Conservation (phyloP, 1,284 basidiomycete species). For the Puccinia coronata region DNA sequence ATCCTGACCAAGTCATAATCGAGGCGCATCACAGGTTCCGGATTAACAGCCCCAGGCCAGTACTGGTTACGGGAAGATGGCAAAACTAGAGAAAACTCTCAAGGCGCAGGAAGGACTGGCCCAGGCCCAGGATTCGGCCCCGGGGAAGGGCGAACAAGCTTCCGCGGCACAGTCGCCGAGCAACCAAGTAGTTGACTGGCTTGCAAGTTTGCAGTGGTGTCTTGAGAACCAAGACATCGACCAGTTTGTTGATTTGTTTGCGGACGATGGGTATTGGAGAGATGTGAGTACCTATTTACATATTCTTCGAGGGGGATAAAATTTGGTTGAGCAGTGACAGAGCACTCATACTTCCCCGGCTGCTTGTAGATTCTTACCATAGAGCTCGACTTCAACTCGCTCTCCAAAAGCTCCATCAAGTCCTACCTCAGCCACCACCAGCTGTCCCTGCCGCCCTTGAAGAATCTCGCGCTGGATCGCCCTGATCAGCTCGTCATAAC, state of each 20-base stretch:
- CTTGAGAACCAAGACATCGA: slow-evolving; percentile 60
- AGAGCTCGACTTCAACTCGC: slow-evolving; percentile 41
- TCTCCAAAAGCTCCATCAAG: slow-evolving; percentile 33
- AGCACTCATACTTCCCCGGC: background rate
- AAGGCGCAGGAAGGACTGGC: no score
- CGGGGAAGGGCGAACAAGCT: no score
- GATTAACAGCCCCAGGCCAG: no score
- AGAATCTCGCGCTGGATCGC: slow-evolving; percentile 22
- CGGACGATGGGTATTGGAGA: slow-evolving; percentile 65
- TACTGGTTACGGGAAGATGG: no score
- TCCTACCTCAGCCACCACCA: slow-evolving; percentile 19
- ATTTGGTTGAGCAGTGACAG: background rate
- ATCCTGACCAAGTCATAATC: no score
- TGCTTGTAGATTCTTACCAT: slow-evolving; percentile 33
- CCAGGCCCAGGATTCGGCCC: no score
- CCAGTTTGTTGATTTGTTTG: slow-evolving; percentile 60
- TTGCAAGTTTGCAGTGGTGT: slow-evolving; percentile 61
- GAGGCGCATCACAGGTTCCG: no score
- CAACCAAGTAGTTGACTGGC: slow-evolving; percentile 61
- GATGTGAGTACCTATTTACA: slow-evolving; percentile 61
- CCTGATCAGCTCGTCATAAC: background rate
- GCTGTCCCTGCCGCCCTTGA: slow-evolving; percentile 7
- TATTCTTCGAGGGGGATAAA: background rate
- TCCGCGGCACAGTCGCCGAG: no score
- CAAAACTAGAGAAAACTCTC: no score